A percentile compares a stretch with the other conserved stretches of the same genome.
Conservation (phyloP, 805 yeast genomes). For the Candida hispaniensis region DNA sequence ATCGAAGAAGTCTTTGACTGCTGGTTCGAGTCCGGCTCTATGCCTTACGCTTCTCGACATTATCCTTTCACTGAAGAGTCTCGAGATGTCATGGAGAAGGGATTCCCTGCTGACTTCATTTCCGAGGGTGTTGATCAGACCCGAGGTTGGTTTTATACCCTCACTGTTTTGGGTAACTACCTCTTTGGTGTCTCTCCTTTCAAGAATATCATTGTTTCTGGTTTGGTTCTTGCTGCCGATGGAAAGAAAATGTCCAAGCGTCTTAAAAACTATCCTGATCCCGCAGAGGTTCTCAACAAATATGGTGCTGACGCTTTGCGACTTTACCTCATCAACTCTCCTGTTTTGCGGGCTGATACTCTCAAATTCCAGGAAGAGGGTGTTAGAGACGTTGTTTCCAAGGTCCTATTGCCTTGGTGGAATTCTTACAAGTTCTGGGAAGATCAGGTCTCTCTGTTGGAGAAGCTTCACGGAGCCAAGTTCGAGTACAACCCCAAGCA, state of each 20-base stretch:
- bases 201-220: constrained; percentile 89
- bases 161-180: constrained; percentile 91
- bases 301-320: constrained; percentile 98
- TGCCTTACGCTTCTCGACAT: constrained; percentile 97
- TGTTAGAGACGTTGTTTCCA: constrained; percentile 93
- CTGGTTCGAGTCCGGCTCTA: constrained; percentile 99
- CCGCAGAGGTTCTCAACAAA: constrained; percentile 63
- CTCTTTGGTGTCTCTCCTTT: constrained; percentile 87
- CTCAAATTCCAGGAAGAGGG: constrained; percentile 97
- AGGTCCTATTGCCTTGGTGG: constrained; percentile 97
- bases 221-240: constrained; percentile 93
- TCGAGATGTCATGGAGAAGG: constrained; percentile 51
- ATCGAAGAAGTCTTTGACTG: constrained; percentile 98
- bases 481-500: constrained; percentile 61
- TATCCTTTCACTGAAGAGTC: constrained; percentile 74
- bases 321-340: constrained; percentile 91
- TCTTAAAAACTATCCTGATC: constrained; percentile 96
- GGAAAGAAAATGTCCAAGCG: constrained; percentile 99
- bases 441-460: constrained; percentile 77
- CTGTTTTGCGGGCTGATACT: constrained; percentile 93
- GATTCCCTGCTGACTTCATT: constrained; percentile 95
- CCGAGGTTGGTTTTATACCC: constrained; percentile 99
- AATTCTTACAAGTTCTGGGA: constrained; percentile 94
- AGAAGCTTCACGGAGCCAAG: constrained; percentile 59
- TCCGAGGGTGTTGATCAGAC: constrained; percentile 99